Conservation (phyloP, 139 green algal genomes). For the Coccomyxa sp. region DNA sequence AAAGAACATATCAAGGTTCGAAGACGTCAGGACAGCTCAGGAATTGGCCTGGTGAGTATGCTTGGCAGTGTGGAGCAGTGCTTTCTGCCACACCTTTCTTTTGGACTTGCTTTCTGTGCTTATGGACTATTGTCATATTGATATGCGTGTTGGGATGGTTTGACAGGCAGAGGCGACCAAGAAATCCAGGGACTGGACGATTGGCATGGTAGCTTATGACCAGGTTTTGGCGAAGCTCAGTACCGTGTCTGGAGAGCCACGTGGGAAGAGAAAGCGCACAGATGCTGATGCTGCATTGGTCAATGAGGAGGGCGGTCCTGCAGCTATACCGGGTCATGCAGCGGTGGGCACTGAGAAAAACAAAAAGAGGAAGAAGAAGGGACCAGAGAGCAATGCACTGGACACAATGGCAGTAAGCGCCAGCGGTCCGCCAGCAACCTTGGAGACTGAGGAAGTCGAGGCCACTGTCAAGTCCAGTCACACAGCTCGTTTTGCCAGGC, state of each 20-base stretch:
- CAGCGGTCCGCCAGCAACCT: background rate
- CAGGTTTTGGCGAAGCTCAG: conserved; percentile 61
- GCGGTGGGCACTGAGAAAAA: background rate
- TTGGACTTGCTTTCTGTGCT: background rate
- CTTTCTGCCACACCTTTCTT: background rate
- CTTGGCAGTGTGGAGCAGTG: background rate
- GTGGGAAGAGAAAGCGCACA: background rate
- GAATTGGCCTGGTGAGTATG: background rate
- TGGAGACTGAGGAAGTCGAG: background rate
- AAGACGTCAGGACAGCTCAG: background rate
- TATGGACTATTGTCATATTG: background rate
- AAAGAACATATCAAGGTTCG: background rate
- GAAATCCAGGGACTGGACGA: conserved; percentile 57
- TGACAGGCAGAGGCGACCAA: conserved; percentile 46
- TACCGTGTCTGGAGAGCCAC: conserved; percentile 45
- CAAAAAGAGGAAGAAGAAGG: background rate
- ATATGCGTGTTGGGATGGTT: background rate
- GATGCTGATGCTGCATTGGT: too few species aligned
- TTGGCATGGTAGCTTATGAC: conserved; percentile 68
- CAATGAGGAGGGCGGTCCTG: too few species aligned
- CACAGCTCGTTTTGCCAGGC: background rate
- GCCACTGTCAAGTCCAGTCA: background rate
- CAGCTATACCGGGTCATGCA: too few species aligned
- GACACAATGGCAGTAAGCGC: background rate
- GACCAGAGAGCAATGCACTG: background rate